phyloP scores from a whole-genome alignment of 2,329 filamentous ascomycete species.

The Diplodia seriata region DNA sequence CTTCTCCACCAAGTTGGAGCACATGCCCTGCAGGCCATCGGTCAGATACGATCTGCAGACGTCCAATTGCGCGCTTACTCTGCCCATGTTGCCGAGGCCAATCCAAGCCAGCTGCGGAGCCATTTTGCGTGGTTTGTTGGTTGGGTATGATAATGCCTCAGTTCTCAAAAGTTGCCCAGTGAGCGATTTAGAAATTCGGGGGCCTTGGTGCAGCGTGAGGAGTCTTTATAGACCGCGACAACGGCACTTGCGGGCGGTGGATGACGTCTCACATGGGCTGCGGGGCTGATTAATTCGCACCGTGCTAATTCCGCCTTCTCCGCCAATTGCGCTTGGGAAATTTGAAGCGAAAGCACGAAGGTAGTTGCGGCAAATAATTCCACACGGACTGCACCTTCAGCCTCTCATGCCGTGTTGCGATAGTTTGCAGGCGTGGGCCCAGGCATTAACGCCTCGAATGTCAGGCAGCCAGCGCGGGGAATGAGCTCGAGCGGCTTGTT shows the following conservation, averaged over 20 bases:
- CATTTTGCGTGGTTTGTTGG: slow-evolving; percentile 41
- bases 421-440: background rate
- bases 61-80: slow-evolving; percentile 57
- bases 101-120: slow-evolving; percentile 72
- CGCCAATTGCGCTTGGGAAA: background rate
- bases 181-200: background rate
- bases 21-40: slow-evolving; percentile 70
- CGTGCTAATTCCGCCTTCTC: background rate
- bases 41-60: slow-evolving; percentile 14
- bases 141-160: background rate
- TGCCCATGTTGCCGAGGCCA: slow-evolving; percentile 87
- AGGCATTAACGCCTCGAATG: background rate
- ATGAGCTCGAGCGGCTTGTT: background rate
- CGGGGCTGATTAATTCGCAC: slow-evolving; percentile 18
- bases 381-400: background rate
- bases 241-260: background rate
- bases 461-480: background rate
- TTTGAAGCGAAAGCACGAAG: background rate
- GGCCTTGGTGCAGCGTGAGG: background rate
- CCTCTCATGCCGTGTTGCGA: background rate
- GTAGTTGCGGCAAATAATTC: background rate
- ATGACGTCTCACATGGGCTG: slow-evolving; percentile 12
- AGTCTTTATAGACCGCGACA: slow-evolving; percentile 4
- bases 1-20: slow-evolving; percentile 81
- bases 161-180: background rate